Percentiles rank a stretch among this genome's conserved stretches.
These are phyloP conservation scores for Phytophthora lateralis DNA, from an alignment of 352 stramenopile genomes.

Conservation along the genomic window DNA sequence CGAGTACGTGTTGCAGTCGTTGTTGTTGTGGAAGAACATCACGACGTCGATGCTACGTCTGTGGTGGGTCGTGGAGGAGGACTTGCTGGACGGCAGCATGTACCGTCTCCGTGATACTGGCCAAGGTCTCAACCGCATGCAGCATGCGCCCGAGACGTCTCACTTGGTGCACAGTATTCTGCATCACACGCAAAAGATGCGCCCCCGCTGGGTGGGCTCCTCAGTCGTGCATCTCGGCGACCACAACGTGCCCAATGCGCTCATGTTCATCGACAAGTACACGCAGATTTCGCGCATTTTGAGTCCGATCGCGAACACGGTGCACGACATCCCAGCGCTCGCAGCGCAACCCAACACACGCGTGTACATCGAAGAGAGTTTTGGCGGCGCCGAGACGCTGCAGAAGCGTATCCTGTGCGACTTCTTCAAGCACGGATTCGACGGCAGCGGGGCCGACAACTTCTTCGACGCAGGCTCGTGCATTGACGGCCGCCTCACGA, in stretches of 20 bases:
- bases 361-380: conserved; percentile 78
- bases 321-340: conserved; percentile 54
- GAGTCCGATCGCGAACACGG: conserved; percentile 64
- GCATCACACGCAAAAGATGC: conserved; percentile 50
- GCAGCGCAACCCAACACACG: conserved; percentile 48
- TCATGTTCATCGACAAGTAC: conserved; percentile 97
- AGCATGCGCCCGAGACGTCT: conserved; percentile 64
- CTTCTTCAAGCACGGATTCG: conserved; percentile 95
- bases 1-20: conserved; percentile 70
- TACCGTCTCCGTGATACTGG: conserved; percentile 72
- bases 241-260: conserved; percentile 95
- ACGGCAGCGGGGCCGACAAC: conserved; percentile 91
- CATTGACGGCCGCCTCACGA: conserved; percentile 93
- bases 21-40: conserved; percentile 70
- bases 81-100: conserved; percentile 54
- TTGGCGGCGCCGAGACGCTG: conserved; percentile 66
- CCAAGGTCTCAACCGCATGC: conserved; percentile 72
- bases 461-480: conserved; percentile 84
- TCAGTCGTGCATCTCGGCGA: conserved; percentile 94
- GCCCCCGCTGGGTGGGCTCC: conserved; percentile 78
- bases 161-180: conserved; percentile 59
- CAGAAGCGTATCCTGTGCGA: conserved; percentile 87
- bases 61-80: conserved; percentile 70
- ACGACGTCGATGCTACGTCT: conserved; percentile 63
- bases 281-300: conserved; percentile 85